Percentiles rank a stretch among this genome's conserved stretches.
phyloP scores from a whole-genome alignment of 106 monocot species.

The Acorus gramineus region DNA sequence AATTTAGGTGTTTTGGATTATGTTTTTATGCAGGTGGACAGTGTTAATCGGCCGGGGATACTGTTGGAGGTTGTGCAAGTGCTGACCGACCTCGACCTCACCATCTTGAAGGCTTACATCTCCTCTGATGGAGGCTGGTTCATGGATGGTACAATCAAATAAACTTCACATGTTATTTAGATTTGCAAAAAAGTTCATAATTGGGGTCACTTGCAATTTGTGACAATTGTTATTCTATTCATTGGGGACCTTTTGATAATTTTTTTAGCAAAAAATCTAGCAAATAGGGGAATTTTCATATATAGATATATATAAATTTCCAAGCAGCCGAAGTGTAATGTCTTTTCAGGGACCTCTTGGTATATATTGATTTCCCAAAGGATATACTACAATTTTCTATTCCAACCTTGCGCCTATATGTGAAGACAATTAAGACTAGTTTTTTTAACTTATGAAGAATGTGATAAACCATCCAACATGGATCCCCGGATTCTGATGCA shows the following conservation, averaged over 20 bases:
- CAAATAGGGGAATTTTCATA: too few species aligned
- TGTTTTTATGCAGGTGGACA: constrained; percentile 56
- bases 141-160: constrained; percentile 64
- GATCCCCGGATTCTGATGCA: too few species aligned
- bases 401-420: too few species aligned
- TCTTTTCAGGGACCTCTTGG: too few species aligned
- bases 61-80: constrained; percentile 91
- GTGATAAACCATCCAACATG: not conserved
- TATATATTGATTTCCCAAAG: too few species aligned
- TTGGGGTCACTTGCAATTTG: too few species aligned
- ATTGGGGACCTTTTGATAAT: not conserved
- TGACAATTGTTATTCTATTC: too few species aligned
- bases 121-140: constrained; percentile 93
- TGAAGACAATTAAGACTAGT: too few species aligned
- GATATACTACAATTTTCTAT: too few species aligned
- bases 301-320: too few species aligned
- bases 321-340: too few species aligned
- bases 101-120: constrained; percentile 89
- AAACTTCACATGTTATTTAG: not conserved
- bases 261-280: not conserved
- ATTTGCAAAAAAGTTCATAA: not conserved
- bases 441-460: not conserved
- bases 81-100: constrained; percentile 69
- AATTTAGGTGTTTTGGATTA: not conserved
- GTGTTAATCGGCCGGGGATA: constrained; percentile 80